Percentiles rank a stretch among this genome's conserved stretches.
phyloP scores from a whole-genome alignment of 306 rosid genomes.

The Prosopis cineraria region DNA sequence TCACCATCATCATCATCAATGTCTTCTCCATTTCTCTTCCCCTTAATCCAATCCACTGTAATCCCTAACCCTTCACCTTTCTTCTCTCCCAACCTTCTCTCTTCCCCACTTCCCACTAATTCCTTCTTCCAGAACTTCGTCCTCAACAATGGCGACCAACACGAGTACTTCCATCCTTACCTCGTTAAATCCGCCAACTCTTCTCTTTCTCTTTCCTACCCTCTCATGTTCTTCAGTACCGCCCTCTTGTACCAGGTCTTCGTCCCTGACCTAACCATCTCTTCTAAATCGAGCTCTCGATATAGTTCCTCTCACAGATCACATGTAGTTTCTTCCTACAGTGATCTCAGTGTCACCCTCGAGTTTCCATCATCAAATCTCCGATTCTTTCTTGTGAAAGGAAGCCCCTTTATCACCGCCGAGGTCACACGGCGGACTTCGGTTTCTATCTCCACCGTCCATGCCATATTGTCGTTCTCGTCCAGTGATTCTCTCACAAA shows the following conservation, averaged over 20 bases:
- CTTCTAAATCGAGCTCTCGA: conserved; percentile 34
- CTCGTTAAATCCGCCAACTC: conserved; percentile 62
- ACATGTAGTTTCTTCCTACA: conserved; percentile 62
- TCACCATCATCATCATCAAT: neutral
- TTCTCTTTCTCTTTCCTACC: conserved; percentile 71
- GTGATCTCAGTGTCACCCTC: conserved; percentile 74
- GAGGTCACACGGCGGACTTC: conserved; percentile 44
- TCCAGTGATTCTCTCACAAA: conserved; percentile 54
- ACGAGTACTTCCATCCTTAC: conserved; percentile 85
- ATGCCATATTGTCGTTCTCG: conserved; percentile 58
- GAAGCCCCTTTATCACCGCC: conserved; percentile 79
- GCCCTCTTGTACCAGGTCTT: conserved; percentile 61
- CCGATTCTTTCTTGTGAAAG: conserved; percentile 73
- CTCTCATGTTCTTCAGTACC: conserved; percentile 50
- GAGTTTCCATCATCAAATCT: conserved; percentile 77
- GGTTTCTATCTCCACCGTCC: conserved; percentile 67
- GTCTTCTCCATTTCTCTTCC: conserved; percentile 60
- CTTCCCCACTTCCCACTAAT: conserved; percentile 76
- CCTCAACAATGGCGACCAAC: conserved; percentile 72
- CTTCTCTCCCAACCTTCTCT: conserved; percentile 64
- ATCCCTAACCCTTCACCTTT: conserved; percentile 75
- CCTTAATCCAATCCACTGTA: conserved; percentile 56
- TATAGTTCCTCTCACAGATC: conserved; percentile 9
- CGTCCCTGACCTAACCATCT: conserved; percentile 70
- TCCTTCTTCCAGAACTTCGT: conserved; percentile 84